Percentiles rank a stretch among this genome's conserved stretches.
Conservation (phyloP, 164 flowering plant species). For the Buxus sempervirens region DNA sequence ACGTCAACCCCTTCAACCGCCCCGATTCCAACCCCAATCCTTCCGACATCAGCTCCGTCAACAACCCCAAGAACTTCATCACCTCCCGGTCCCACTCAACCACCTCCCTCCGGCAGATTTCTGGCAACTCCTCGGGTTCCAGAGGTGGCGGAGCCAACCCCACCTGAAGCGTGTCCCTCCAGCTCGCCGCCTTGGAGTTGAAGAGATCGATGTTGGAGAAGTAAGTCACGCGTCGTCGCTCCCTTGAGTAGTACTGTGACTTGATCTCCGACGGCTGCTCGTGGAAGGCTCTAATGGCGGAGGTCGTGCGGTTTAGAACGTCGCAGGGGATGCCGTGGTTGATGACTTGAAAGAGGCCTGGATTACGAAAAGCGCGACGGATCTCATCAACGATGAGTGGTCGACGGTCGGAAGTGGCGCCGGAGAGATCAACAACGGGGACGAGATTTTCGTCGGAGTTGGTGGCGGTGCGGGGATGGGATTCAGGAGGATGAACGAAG, state of each 20-base stretch:
- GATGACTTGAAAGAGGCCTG: conserved; percentile 28
- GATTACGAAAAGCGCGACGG: conserved; percentile 2
- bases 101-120: conserved; percentile 15
- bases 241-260: conserved; percentile 16
- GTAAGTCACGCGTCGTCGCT: background rate
- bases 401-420: background rate
- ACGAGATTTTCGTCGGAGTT: background rate
- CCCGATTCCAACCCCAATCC: conserved; percentile 15
- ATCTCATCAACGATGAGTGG: background rate
- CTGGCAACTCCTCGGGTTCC: conserved; percentile 16
- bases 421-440: conserved; percentile 21
- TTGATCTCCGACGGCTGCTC: conserved; percentile 19
- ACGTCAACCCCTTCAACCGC: conserved; percentile 5
- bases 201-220: conserved; percentile 20
- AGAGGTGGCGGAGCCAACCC: conserved; percentile 14
- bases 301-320: conserved; percentile 14
- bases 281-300: conserved; percentile 16
- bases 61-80: background rate
- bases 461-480: background rate
- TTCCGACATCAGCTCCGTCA: conserved; percentile 13
- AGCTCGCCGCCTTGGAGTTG: conserved; percentile 8
- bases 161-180: conserved; percentile 24
- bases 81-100: background rate
- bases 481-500: conserved; percentile 11
- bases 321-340: conserved; percentile 17